Evolutionary conservation across 306 rosid genomes (phyloP).

Genomic region (Boehmeria nivea): DNA sequence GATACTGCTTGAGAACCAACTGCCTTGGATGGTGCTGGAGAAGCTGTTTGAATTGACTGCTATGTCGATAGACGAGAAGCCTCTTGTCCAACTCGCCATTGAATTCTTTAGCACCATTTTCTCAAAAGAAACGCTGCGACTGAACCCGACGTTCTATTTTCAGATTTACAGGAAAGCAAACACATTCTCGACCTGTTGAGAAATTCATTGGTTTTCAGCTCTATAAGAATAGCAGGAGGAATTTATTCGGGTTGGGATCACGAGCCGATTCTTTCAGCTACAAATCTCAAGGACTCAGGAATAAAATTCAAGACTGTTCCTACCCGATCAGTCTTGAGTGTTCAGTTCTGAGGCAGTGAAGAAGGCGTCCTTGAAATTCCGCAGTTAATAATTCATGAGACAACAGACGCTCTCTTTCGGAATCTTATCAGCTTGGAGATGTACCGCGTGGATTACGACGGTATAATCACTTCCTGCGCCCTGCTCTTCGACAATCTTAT

Average conservation of each 20-base stretch:
- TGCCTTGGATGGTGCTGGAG: slow-evolving; percentile 27
- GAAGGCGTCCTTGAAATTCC: slow-evolving; percentile 1
- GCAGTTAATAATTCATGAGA: not conserved
- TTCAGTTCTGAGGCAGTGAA: not conserved
- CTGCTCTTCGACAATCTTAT: not conserved
- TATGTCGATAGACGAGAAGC: not conserved
- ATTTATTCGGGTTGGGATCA: too few species aligned
- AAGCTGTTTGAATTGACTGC: not conserved
- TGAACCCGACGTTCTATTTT: too few species aligned
- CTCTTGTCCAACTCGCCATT: not conserved
- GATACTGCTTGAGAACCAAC: slow-evolving; percentile 8
- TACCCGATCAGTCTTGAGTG: too few species aligned
- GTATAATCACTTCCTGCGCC: not conserved
- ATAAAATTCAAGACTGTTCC: too few species aligned
- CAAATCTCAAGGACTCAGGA: not conserved
- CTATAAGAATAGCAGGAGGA: too few species aligned
- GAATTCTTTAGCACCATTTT: not conserved
- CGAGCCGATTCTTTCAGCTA: not conserved
- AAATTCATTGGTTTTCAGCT: not conserved
- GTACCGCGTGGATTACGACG: not conserved
- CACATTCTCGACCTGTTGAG: slow-evolving; percentile 11
- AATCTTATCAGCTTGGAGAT: not conserved
- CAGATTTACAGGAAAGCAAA: too few species aligned
- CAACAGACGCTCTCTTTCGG: not conserved
- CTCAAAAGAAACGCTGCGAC: not conserved